Base-by-base conservation (phyloP, 2,329 filamentous ascomycete species). In the Nothomitra cinnamomea region DNA sequence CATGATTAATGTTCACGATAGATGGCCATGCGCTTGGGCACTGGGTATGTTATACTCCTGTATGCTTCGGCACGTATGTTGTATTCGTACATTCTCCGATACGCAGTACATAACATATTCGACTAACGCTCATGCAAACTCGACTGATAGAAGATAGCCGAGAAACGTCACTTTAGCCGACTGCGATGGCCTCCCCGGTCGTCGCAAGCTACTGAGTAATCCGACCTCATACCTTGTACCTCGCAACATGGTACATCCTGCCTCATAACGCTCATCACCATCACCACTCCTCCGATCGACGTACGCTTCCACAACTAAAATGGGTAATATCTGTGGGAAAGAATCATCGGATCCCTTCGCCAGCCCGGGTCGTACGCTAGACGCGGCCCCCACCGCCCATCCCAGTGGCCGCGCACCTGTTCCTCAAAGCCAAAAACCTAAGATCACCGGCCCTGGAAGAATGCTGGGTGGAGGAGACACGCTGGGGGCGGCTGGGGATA, bases 281-380 rank as follows among this genome's bases (percentile, higher is more conserved):
- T 22, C n/a, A 25, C 40, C 17, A n/a, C 19, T 17, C 7, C 32
- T 17, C 8, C 15, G 22, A 8, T 48, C 22, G 24, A 48, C 43
- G 21, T 2, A 15, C 45, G 12, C 45, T 24, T 52, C 22, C 40
- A 17, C 21, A 24, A 5, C 24, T 3, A 35, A 22, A 40, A 95
- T 95, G 89, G 89, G 89, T 56, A 90, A 87, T 66, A 76, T 87
- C 69, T 95, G 86, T 72, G 85, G 87, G 65, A 88, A 87, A 66
- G 75, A 73, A 55, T 70, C 78, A 32, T 61, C 70, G 43, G 80
- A 85, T 60, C 73, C 78, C 66, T 92, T 88, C 70, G 69, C 78
- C 52, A 77, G 78, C 53, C 82, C 84, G 50, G 87, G 87, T 56
- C 83, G 86, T 53, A 77, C 80, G 38, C 74, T 94, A 53, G 83